Evolutionary conservation across 345 rosid genomes (phyloP).

Genomic region (Euphorbia pulcherrima): DNA sequence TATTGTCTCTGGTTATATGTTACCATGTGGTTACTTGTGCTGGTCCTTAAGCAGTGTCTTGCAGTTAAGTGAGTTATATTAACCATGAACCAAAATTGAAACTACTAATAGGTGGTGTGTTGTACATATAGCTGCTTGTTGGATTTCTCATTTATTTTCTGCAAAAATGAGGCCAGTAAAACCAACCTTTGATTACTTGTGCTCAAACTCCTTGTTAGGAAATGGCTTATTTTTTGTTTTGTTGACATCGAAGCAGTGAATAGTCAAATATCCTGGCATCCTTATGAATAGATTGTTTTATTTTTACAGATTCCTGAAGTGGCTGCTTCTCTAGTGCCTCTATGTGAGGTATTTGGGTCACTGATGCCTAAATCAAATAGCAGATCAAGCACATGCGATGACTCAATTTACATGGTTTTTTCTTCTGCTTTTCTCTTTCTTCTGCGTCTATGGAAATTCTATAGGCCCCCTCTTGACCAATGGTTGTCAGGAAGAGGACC

Average conservation of each 20-base stretch:
- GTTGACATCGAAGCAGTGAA: not conserved
- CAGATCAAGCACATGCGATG: conserved; percentile 28
- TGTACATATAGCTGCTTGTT: conserved; percentile 5
- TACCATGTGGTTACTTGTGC: not conserved
- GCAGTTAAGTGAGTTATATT: not conserved
- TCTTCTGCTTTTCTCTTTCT: conserved; percentile 66
- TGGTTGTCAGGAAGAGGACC: conserved; percentile 32
- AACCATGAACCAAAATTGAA: not conserved
- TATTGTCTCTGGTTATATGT: not conserved
- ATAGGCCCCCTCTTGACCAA: conserved; percentile 51
- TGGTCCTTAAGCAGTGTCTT: conserved; percentile 5
- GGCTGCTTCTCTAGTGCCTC: conserved; percentile 62
- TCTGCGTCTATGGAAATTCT: conserved; percentile 72
- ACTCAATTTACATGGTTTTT: conserved; percentile 52
- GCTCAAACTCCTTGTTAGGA: not conserved
- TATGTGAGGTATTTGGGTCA: conserved; percentile 67
- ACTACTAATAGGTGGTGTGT: not conserved
- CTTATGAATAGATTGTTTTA: conserved; percentile 15
- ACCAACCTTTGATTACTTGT: not conserved
- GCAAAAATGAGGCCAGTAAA: not conserved
- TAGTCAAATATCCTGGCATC: conserved; percentile 13
- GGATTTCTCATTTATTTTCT: not conserved
- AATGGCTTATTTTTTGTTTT: not conserved
- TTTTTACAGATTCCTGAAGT: conserved; percentile 58
- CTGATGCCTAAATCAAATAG: conserved; percentile 38